phyloP scores from a whole-genome alignment of 2,329 filamentous ascomycete genomes.

The Diaporthe sp. region DNA sequence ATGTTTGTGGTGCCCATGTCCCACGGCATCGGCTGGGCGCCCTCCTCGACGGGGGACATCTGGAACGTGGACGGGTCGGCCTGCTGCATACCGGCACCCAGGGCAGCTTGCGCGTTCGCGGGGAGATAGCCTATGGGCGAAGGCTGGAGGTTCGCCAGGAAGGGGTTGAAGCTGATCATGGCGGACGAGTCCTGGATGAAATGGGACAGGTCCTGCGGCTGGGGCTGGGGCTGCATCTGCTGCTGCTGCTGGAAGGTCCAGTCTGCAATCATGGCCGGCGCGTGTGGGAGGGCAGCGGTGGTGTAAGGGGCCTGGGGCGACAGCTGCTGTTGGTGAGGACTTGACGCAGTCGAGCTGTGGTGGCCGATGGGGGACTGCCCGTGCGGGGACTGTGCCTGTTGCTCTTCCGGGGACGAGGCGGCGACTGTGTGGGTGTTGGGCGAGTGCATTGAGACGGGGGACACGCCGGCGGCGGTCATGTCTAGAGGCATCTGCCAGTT shows the following conservation, averaged over 20 bases:
- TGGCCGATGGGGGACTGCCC: conserved; percentile 55
- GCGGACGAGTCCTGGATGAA: conserved; percentile 69
- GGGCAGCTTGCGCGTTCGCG: conserved; percentile 72
- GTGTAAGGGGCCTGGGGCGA: conserved; percentile 63
- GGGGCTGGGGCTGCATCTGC: conserved; percentile 55
- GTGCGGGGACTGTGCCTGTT: conserved; percentile 60
- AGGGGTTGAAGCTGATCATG: conserved; percentile 68
- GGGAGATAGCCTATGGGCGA: conserved; percentile 73
- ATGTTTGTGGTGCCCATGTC: conserved; percentile 63
- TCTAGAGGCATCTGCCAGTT: conserved; percentile 68
- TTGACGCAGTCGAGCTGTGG: conserved; percentile 64
- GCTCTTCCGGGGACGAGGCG: conserved; percentile 66
- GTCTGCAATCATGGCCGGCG: conserved; percentile 66
- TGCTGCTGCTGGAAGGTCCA: conserved; percentile 73
- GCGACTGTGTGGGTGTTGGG: conserved; percentile 58
- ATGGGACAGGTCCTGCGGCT: conserved; percentile 62
- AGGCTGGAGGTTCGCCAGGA: conserved; percentile 65
- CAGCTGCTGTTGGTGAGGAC: conserved; percentile 66
- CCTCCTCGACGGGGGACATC: conserved; percentile 70
- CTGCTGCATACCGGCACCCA: conserved; percentile 70
- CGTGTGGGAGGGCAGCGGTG: conserved; percentile 62
- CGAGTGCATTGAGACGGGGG: conserved; percentile 52
- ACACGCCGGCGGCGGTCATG: conserved; percentile 52
- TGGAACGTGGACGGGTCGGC: conserved; percentile 73
- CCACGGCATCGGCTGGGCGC: conserved; percentile 52